Evolutionary conservation across 163 green algal species (phyloP), one percentile per base, ranked within the genome.

Genomic region (Chlorella variabilis): DNA sequence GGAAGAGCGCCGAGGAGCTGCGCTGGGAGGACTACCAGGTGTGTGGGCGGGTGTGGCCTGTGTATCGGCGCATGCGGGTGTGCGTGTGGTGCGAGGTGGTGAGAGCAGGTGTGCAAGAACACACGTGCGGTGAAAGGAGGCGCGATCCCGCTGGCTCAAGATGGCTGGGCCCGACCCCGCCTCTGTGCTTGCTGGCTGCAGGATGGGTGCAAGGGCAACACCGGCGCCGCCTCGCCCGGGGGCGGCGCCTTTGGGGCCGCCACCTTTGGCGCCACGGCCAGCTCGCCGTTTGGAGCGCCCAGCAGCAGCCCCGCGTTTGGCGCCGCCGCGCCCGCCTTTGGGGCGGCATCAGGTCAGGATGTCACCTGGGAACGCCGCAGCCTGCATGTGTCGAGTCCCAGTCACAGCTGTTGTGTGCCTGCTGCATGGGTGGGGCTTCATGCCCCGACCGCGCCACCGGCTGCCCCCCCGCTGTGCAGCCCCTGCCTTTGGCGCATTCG

Each of bases 1-100:
- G 18, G 66, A 98, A 97, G 77, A 95, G 87, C 2, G 74, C 90
- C 29, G 95, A 98, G 82, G 95, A 98, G 90, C 89, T 98, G 29
- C 89, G 95, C 9, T 98, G 87, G 87, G 95, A 98, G 86, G 95
- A 98, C 77, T 98, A 98, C 80, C 78, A 94, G 84, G 75, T 83
- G 18, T 4, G 67, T 42, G 18, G 13, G 1, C 21, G 23, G 20
- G 18, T 65, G 56, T 34, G 56, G 13, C 9, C 9, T n/a, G 17
- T 65, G 18, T n/a, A 15, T n/a, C 7, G 56, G 56, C 21, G 23
- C 21, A 31, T 65, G 13, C 21, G 6, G 66, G 87, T 84, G 17
- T 78, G 88, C 38, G 90, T n/a, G n/a, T n/a, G n/a, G n/a, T n/a
- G n/a, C n/a, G n/a, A n/a, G n/a, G n/a, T n/a, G n/a, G n/a, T n/a